A percentile compares a stretch with the other conserved stretches of the same genome.
phyloP scores from a whole-genome alignment of 768 basidiomycete genomes.

The Mycena metata region DNA sequence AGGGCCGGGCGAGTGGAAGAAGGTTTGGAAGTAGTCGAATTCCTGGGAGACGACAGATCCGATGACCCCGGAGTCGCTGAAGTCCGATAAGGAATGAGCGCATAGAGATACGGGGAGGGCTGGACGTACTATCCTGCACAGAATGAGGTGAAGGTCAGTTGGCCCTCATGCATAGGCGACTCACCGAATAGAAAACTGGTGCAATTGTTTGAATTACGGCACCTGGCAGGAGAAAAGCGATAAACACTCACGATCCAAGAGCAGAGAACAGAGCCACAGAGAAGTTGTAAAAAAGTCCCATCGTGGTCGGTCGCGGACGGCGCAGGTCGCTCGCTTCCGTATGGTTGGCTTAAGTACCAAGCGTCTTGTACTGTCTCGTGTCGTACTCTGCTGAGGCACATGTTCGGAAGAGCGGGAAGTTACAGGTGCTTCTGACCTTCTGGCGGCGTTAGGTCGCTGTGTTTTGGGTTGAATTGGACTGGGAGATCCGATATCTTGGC shows the following conservation, averaged over 20 bases:
- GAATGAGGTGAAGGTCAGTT: too few relatives aligned
- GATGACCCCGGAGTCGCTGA: slow-evolving; percentile 38
- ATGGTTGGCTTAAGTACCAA: too few relatives aligned
- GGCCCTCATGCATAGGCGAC: background rate
- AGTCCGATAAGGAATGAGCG: background rate
- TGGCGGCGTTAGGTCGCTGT: too few relatives aligned
- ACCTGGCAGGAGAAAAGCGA: background rate
- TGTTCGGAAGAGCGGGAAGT: too few relatives aligned
- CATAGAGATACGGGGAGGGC: background rate
- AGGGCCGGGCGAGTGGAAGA: slow-evolving; percentile 45
- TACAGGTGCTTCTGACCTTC: too few relatives aligned
- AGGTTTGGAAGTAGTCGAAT: slow-evolving; percentile 32
- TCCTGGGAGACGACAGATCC: slow-evolving; percentile 35
- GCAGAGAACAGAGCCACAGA: slow-evolving; percentile 36
- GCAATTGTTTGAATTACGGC: background rate
- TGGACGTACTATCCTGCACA: slow-evolving; percentile 32
- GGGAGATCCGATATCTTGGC: too few relatives aligned
- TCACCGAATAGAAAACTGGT: slow-evolving; percentile 36
- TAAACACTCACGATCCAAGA: slow-evolving; percentile 33
- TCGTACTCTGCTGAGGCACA: too few relatives aligned
- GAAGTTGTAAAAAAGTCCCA: slow-evolving; percentile 37
- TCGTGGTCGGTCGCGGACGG: background rate
- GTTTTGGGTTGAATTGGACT: too few relatives aligned
- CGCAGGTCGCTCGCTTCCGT: too few relatives aligned
- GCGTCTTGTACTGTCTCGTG: too few relatives aligned